Evolutionary conservation across 192 early-diverging fungal species (phyloP).

Genomic region (Coemansia reversa): DNA sequence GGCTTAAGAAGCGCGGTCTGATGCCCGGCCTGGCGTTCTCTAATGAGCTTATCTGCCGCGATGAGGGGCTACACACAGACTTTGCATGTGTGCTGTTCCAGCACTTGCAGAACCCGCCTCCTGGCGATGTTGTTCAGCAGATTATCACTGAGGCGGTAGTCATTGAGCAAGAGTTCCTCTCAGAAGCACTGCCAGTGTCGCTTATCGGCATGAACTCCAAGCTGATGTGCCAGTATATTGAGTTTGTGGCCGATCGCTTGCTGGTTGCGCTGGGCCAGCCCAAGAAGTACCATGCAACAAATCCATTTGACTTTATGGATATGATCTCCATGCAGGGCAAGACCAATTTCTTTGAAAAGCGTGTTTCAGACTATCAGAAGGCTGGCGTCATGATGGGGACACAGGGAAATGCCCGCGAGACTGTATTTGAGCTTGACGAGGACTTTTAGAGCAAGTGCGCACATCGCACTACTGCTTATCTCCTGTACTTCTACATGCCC

Average conservation of each 20-base stretch:
- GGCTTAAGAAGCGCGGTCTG: constrained; percentile 98
- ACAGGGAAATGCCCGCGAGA: constrained; percentile 60
- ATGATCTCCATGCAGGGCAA: constrained; percentile 97
- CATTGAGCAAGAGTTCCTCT: constrained; percentile 95
- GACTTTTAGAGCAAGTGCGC: constrained; percentile 61
- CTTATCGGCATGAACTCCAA: constrained; percentile 96
- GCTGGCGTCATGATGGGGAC: constrained; percentile 76
- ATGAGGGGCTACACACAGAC: constrained; percentile 96
- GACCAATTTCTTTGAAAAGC: constrained; percentile 99
- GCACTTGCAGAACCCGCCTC: constrained; percentile 74
- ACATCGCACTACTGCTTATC: background rate
- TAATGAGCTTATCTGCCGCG: constrained; percentile 96
- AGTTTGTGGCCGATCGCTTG: constrained; percentile 96
- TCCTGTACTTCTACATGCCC: constrained; percentile 1
- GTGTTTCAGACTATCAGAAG: constrained; percentile 94
- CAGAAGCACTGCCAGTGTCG: constrained; percentile 85
- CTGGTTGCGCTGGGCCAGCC: constrained; percentile 82
- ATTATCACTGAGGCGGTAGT: constrained; percentile 87
- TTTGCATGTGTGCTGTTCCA: constrained; percentile 95
- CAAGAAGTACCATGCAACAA: constrained; percentile 82
- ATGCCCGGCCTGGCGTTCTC: constrained; percentile 98
- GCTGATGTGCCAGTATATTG: constrained; percentile 96
- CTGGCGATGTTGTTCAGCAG: constrained; percentile 59
- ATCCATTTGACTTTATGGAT: constrained; percentile 99
- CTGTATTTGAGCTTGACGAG: constrained; percentile 76